Base-by-base conservation (phyloP, 169 alveolate genomes). In the Cryptosporidium bovis region DNA sequence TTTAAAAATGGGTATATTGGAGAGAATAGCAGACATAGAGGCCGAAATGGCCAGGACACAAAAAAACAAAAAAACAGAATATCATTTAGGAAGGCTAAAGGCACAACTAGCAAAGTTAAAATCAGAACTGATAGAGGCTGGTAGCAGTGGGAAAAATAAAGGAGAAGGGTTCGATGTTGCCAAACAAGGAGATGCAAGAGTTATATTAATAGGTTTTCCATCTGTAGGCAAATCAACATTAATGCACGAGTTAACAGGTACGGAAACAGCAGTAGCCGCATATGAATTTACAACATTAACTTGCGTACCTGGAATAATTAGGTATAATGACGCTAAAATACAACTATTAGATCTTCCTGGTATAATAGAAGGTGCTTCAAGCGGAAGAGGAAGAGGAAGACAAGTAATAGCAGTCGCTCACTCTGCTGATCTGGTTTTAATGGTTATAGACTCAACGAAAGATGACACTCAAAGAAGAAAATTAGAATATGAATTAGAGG, bases 361-460 rank as follows among this genome's bases (percentile, higher is more conserved):
- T 64, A 97, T 97, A 66, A 97, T 97, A 58, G 97, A 96, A 82
- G 99, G 99, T 3, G 99, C 99, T 13, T 95, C 98, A 33, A 95
- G 93, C 69, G 99, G 99, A 62, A 93, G 96, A 84, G 99, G 99
- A 53, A 89, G 98, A 69, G 99, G 99, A 51, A 91, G 98, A 82
- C 96, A 97, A 93, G 99, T 97, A 40, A 96, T 96, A 65, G 97
- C 97, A 18, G 97, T 94, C 13, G 97, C 96, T 31, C 82, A 94
- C 71, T 91, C 96, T 48, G 90, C 96, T n/a, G 97, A 95, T 89
- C 84, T 95, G 66, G 93, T 95, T 62, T 58, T 93, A 56, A 93
- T 93, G 94, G 91, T 90, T 12, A 51, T 90, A 31, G 92, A 90
- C 51, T 89, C 92, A 58, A 82, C 87, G 34, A 50, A 96, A 93